Base-by-base conservation (phyloP, 345 rosid genomes). In the Linum usitatissimum region DNA sequence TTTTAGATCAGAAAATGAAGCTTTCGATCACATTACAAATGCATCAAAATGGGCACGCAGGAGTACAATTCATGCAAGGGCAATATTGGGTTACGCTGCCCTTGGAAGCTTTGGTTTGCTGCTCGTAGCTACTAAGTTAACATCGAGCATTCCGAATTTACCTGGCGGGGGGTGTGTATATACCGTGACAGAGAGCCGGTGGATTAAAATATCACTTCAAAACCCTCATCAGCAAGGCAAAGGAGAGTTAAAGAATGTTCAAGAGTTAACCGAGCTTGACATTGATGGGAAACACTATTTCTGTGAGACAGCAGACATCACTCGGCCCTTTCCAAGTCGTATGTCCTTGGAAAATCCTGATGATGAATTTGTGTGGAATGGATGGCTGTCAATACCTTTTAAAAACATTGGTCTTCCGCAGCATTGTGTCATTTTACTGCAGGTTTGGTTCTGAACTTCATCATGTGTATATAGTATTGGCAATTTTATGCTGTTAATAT, bases 321-420 rank as follows among this genome's bases (percentile, higher is more conserved):
- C 99, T 60, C 77, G 96, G 31, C 88, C 99, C 31, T 93, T 90
- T 65, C 99, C 99, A 0, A 93, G 99, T 63, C 81, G 70, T 30
- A 80, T 83, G 88, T 76, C 84, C 53, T 68, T 87, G 69, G 82
- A 75, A 68, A 72, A 36, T 56, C 96, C 97, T 30, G 97, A 93
- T 67, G 91, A 84, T 30, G 99, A 90, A 72, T 93, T 93, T 75
- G 96, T 93, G 59, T 93, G 99, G 99, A 93, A 93, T 65, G 78
- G 71, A 61, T 90, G 97, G 97, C 75, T 93, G 21, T 86, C 97
- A 7, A 39, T 72, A 70, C 79, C 96, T 55, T 93, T 93, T 73
- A 83, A 76, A 72, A 76, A 73, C 68, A 78, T 86, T 64, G 90
- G 96, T 62, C 80, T 93, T 54, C 73, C 72, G 0, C 81, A 65